These are phyloP conservation scores for Mycena vulgaris DNA, from an alignment of 768 basidiomycete species.

Conservation along the genomic window DNA sequence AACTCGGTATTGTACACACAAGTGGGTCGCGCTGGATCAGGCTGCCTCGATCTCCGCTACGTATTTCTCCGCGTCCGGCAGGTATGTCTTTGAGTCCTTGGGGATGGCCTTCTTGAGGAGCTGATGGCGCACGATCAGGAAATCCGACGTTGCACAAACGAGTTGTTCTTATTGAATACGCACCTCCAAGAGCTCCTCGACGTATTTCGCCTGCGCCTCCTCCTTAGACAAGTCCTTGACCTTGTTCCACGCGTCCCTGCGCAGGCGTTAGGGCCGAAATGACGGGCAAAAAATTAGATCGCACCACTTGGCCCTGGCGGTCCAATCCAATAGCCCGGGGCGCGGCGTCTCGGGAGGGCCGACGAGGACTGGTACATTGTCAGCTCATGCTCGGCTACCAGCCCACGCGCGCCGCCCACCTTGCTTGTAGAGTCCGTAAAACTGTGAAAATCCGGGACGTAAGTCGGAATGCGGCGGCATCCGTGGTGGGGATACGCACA, in stretches of 20 bases:
- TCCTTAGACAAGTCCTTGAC: constrained; percentile 83
- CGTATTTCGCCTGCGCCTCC: constrained; percentile 81
- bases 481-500: constrained; percentile 63
- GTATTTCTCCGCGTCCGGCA: neutral
- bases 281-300: neutral
- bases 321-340: constrained; percentile 88
- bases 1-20: constrained; percentile 9
- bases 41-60: constrained; percentile 75
- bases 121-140: constrained; percentile 51
- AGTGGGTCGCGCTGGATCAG: constrained; percentile 28
- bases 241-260: constrained; percentile 89
- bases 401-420: constrained; percentile 60
- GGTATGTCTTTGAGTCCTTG: constrained; percentile 54
- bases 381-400: constrained; percentile 16
- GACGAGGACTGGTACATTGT: constrained; percentile 65
- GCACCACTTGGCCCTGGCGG: constrained; percentile 93
- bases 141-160: neutral
- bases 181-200: constrained; percentile 81
- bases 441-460: constrained; percentile 63
- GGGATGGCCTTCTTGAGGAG: constrained; percentile 68
- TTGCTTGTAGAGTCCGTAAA: constrained; percentile 96
- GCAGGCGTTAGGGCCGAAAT: constrained; percentile 11
- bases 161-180: constrained; percentile 40
- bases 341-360: constrained; percentile 78
- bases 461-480: constrained; percentile 22